Evolutionary conservation across 768 basidiomycete species (phyloP), one percentile per base, ranked within the genome.

Genomic region (Mycena polygramma): DNA sequence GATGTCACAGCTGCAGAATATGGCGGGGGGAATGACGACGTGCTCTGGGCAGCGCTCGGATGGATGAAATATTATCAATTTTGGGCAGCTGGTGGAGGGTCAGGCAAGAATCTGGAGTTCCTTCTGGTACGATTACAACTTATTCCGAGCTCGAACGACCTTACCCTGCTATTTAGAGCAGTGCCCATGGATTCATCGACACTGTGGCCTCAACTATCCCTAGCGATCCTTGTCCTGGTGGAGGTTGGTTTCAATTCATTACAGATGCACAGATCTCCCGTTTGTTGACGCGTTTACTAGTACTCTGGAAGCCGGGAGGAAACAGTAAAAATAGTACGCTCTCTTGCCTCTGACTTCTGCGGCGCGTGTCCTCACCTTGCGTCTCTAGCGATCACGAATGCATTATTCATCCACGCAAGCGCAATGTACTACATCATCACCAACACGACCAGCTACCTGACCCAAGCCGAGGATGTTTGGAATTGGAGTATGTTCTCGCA

Each of bases 371-470:
- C 22, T 54, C 15, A 51, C 36, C 35, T 46, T 26, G 30, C 41
- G 43, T 36, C 2, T 53, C 43, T 24, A 65, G 63, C 63, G 35
- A 65, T 65, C 41, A 57, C 54, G 22, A 51, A 46, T 46, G 63
- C 63, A 17, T 57, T 65, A 22, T 65, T 65, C 63, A 65, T 65
- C 13, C 53, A 55, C 11, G 63, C 63, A 39, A 65, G 63, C 24
- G 22, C 53, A 35, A 65, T 36, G 43, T 65, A 65, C 63, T 65
- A 20, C 26, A 11, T 20, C 41, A 46, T 57, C 17, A 65, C 62
- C 26, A n/a, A 30, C 35, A 46, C 43, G 41, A 39, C 54, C n/a
- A 45, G 43, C 43, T 65, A 65, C 24, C 63, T 55, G 24, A 36
- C 53, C 41, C 53, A 55, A 46, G 63, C 63, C 20, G 53, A 46